Percentiles rank a stretch among this genome's conserved stretches.
phyloP scores from a whole-genome alignment of 176 grass and related monocot genomes.

The Triticum timopheevii region DNA sequence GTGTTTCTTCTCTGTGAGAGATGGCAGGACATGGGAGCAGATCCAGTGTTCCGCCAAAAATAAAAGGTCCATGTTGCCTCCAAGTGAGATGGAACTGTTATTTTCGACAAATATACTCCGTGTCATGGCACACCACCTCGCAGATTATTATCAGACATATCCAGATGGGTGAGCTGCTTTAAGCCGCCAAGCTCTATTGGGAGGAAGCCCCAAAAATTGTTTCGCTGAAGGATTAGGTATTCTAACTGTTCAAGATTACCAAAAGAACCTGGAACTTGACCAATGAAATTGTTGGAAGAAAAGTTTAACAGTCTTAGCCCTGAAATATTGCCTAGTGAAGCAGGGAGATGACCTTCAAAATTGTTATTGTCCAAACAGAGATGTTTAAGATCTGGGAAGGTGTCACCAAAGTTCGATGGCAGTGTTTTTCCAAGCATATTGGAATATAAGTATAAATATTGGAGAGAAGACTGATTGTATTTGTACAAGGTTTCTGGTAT shows the following conservation, averaged over 20 bases:
- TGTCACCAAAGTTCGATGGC: too few relatives aligned
- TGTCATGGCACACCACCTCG: background rate
- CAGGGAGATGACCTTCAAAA: too few relatives aligned
- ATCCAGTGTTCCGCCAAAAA: background rate
- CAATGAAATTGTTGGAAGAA: too few relatives aligned
- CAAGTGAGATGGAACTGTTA: background rate
- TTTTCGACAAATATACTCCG: background rate
- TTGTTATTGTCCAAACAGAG: too few relatives aligned
- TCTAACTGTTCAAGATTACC: background rate
- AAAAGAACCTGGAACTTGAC: too few relatives aligned
- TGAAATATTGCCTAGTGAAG: too few relatives aligned
- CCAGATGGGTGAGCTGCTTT: background rate
- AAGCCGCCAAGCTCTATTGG: background rate
- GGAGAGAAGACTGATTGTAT: too few relatives aligned
- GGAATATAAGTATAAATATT: too few relatives aligned
- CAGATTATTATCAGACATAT: constrained; percentile 15
- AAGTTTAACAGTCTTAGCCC: too few relatives aligned
- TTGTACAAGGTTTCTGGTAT: too few relatives aligned
- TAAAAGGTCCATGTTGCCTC: background rate
- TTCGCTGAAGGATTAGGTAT: background rate
- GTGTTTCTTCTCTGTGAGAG: background rate
- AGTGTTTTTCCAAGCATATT: too few relatives aligned
- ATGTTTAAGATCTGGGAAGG: too few relatives aligned
- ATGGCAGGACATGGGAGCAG: background rate
- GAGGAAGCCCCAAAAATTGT: background rate